A percentile compares a stretch with the other conserved stretches of the same genome.
These are phyloP conservation scores for Dictyostelium brefeldianum DNA, from an alignment of 78 protist genomes.

Conservation along the genomic window DNA sequence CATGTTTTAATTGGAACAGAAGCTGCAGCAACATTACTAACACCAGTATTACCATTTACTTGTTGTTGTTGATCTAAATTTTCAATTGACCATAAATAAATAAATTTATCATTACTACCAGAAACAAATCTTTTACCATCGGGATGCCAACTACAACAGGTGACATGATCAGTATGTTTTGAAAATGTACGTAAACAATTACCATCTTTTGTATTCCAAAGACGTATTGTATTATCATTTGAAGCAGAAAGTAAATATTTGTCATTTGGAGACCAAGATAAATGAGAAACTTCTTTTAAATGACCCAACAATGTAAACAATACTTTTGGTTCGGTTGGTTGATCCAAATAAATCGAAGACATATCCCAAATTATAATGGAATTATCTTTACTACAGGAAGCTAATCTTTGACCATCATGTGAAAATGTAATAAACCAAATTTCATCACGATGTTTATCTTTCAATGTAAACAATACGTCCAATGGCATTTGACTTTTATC, in stretches of 20 bases:
- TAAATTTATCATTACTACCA: slow-evolving; percentile 73
- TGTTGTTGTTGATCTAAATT: background rate
- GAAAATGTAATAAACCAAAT: slow-evolving; percentile 89
- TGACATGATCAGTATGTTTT: slow-evolving; percentile 84
- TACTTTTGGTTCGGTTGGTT: slow-evolving; percentile 34
- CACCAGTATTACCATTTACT: background rate
- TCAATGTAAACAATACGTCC: slow-evolving; percentile 52
- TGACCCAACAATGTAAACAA: slow-evolving; percentile 33
- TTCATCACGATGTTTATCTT: slow-evolving; percentile 87
- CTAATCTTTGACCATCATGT: slow-evolving; percentile 83
- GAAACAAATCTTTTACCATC: slow-evolving; percentile 73
- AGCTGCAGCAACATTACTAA: background rate
- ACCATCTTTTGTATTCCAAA: slow-evolving; percentile 73
- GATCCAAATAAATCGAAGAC: slow-evolving; percentile 14
- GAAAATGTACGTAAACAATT: slow-evolving; percentile 22
- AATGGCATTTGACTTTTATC: slow-evolving; percentile 78
- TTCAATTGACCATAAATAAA: slow-evolving; percentile 71
- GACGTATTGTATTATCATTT: slow-evolving; percentile 17
- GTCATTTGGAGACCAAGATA: slow-evolving; percentile 78
- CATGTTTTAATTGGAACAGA: slow-evolving; percentile 33
- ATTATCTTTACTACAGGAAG: slow-evolving; percentile 89
- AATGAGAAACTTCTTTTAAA: slow-evolving; percentile 37
- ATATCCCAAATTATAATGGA: slow-evolving; percentile 86
- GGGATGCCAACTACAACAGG: slow-evolving; percentile 89
- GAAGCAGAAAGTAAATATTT: slow-evolving; percentile 49